Evolutionary conservation across 2,329 filamentous ascomycete species (phyloP).

Genomic region (Stachybotrys echinatus): DNA sequence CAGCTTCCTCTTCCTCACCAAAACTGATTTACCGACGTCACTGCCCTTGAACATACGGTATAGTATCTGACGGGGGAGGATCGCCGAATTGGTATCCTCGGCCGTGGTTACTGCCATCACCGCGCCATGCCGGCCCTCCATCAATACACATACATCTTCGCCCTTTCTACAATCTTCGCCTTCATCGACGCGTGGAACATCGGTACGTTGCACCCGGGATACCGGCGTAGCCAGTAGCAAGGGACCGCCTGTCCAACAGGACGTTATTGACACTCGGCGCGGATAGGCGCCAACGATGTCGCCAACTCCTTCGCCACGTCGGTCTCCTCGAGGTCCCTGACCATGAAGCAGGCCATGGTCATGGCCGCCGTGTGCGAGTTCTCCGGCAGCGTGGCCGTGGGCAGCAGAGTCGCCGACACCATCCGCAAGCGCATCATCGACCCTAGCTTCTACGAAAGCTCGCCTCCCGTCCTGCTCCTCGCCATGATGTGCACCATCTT

Average conservation of each 20-base stretch:
- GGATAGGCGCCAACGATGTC: constrained; percentile 42
- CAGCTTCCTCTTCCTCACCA: background rate
- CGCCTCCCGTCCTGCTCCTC: constrained; percentile 43
- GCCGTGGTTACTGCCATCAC: too few species aligned
- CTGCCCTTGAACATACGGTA: too few species aligned
- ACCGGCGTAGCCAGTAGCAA: too few species aligned
- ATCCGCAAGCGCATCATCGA: constrained; percentile 42
- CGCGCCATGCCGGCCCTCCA: constrained; percentile 29
- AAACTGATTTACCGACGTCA: too few species aligned
- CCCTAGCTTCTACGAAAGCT: constrained; percentile 33
- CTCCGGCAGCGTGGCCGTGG: constrained; percentile 33
- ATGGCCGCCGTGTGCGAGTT: constrained; percentile 39
- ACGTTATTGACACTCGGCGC: background rate
- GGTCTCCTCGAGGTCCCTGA: constrained; percentile 39
- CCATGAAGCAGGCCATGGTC: constrained; percentile 40
- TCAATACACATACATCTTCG: constrained; percentile 53
- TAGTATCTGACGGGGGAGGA: too few species aligned
- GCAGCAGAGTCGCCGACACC: constrained; percentile 33
- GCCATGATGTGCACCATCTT: constrained; percentile 50
- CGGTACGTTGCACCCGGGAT: constrained; percentile 27
- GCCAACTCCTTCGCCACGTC: constrained; percentile 43
- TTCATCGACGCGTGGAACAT: constrained; percentile 57
- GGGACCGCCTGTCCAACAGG: background rate
- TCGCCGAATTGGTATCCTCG: too few species aligned
- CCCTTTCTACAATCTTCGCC: constrained; percentile 49